Evolutionary conservation across 345 rosid species (phyloP).

Genomic region (Arabis hirsuta): DNA sequence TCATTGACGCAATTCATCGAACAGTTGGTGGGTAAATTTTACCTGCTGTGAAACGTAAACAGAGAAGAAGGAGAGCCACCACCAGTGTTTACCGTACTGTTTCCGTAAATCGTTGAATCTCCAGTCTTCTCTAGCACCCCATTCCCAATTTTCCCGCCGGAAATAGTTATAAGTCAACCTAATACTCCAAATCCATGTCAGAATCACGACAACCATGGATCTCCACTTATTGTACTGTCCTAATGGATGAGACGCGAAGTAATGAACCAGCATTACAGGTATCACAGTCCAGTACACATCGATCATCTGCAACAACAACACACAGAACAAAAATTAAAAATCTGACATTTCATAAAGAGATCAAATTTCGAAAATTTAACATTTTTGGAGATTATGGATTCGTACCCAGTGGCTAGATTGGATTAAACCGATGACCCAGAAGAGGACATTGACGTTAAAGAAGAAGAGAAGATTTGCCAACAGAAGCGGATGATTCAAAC

Average conservation of each 20-base stretch:
- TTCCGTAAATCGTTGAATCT: conserved; percentile 78
- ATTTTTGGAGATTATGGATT: not conserved
- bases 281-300: conserved; percentile 95
- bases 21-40: conserved; percentile 26
- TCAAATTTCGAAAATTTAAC: not conserved
- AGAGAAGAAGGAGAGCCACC: conserved; percentile 94
- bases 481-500: conserved; percentile 76
- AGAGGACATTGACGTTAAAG: conserved; percentile 88
- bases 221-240: conserved; percentile 64
- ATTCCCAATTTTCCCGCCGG: conserved; percentile 95
- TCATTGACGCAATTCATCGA: conserved; percentile 54
- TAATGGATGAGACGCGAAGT: conserved; percentile 75
- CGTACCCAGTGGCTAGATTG: conserved; percentile 89
- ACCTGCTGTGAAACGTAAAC: conserved; percentile 95
- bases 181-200: conserved; percentile 85
- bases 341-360: not conserved
- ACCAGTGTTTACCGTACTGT: conserved; percentile 88
- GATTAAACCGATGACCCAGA: conserved; percentile 80
- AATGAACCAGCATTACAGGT: conserved; percentile 80
- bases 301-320: conserved; percentile 63
- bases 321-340: not conserved
- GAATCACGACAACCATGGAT: conserved; percentile 58
- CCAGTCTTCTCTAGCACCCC: conserved; percentile 99
- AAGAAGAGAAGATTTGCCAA: conserved; percentile 82
- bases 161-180: conserved; percentile 88